phyloP scores from a whole-genome alignment of 1,284 basidiomycete species.

The Ustilago shanxiensis region DNA sequence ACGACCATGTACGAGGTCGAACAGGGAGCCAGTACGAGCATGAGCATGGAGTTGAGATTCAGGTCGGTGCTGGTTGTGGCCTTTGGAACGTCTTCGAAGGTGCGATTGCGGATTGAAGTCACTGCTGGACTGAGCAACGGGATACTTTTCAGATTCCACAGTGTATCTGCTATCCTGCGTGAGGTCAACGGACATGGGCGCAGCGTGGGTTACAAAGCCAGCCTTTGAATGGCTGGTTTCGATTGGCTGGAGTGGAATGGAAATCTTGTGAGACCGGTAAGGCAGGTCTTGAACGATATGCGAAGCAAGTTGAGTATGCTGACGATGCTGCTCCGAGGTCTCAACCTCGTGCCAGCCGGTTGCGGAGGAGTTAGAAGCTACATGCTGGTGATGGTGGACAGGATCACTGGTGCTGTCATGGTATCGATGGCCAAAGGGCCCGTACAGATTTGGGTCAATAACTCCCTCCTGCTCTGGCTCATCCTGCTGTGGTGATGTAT shows the following conservation, averaged over 20 bases:
- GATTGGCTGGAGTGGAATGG: slow-evolving; percentile 22
- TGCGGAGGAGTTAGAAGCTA: not conserved
- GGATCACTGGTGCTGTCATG: slow-evolving; percentile 1
- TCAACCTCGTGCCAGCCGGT: slow-evolving; percentile 41
- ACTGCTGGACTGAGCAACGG: not conserved
- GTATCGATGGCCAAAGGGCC: slow-evolving; percentile 44
- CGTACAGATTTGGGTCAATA: slow-evolving; percentile 53
- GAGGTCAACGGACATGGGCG: slow-evolving; percentile 25
- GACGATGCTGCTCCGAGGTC: slow-evolving; percentile 30
- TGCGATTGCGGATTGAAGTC: slow-evolving; percentile 8
- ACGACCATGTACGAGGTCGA: slow-evolving; percentile 42
- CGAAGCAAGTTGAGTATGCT: not conserved
- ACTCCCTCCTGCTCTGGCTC: slow-evolving; percentile 17
- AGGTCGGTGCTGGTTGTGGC: not conserved
- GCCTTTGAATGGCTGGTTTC: slow-evolving; percentile 6
- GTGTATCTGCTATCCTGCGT: slow-evolving; percentile 26
- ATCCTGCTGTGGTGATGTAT: not conserved
- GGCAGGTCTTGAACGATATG: not conserved
- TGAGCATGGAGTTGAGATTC: slow-evolving; percentile 3
- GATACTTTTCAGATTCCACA: slow-evolving; percentile 13
- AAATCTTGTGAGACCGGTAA: slow-evolving; percentile 7
- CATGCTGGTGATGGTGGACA: slow-evolving; percentile 2
- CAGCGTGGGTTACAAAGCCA: slow-evolving; percentile 19
- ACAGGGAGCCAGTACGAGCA: slow-evolving; percentile 27
- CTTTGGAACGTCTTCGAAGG: slow-evolving; percentile 29